phyloP scores from a whole-genome alignment of 257 asterid genomes.

The Thymus mandschuricus region DNA sequence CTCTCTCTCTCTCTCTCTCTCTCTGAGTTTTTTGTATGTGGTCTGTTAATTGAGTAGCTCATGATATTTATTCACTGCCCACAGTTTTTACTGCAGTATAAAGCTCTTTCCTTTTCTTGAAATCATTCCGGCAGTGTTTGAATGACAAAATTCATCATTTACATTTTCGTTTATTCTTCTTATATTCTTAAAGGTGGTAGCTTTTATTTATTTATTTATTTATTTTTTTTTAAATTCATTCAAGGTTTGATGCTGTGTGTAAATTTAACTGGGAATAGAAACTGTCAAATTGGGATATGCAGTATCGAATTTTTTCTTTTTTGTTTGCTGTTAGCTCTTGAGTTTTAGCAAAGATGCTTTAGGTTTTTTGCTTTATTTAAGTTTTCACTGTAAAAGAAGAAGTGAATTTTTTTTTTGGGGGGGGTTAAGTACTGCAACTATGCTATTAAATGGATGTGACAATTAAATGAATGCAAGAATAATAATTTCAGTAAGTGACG shows the following conservation, averaged over 20 bases:
- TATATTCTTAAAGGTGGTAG: not conserved
- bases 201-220: not conserved
- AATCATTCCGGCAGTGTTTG: not conserved
- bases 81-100: not conserved
- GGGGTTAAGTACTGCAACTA: not conserved
- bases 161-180: not conserved
- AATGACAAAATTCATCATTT: not conserved
- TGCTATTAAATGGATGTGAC: conserved; percentile 9
- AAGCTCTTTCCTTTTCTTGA: not conserved
- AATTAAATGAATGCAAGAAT: conserved; percentile 13
- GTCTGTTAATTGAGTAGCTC: not conserved
- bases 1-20: conserved; percentile 3
- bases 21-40: not conserved
- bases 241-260: not conserved
- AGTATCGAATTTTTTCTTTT: not conserved
- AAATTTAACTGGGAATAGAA: conserved; percentile 3
- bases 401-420: not conserved
- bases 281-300: not conserved
- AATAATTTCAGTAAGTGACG: not conserved
- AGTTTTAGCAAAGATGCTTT: not conserved
- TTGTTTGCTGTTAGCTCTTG: not conserved
- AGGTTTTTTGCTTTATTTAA: not conserved
- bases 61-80: not conserved
- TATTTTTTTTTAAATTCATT: too few species aligned
- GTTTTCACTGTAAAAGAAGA: not conserved